A percentile compares a stretch with the other conserved stretches of the same genome.
phyloP scores from a whole-genome alignment of 2,329 filamentous ascomycete species.

The Salinomyces thailandicus region DNA sequence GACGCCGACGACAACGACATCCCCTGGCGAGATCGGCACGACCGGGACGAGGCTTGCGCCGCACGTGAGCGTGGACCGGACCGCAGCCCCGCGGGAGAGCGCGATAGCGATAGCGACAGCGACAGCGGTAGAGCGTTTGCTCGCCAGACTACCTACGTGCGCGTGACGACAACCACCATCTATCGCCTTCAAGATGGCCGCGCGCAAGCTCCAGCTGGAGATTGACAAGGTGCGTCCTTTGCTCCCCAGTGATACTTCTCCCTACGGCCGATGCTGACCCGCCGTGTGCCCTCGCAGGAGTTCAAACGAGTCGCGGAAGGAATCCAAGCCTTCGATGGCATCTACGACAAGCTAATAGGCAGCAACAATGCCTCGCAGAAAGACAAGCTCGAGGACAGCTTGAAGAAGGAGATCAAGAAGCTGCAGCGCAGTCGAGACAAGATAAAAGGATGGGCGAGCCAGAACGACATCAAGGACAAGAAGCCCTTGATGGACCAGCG shows the following conservation, averaged over 20 bases:
- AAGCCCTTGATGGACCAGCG: slow-evolving; percentile 85
- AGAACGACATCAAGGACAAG: slow-evolving; percentile 99
- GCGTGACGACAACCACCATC: too few relatives aligned
- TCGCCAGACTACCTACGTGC: too few relatives aligned
- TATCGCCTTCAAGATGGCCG: slow-evolving; percentile 64
- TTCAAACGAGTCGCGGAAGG: slow-evolving; percentile 98
- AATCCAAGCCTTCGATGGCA: slow-evolving; percentile 80
- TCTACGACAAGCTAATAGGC: slow-evolving; percentile 97
- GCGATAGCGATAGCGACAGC: too few relatives aligned
- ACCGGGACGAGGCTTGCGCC: too few relatives aligned
- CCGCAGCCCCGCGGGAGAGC: too few relatives aligned
- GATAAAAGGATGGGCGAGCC: slow-evolving; percentile 98
- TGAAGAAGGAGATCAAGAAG: slow-evolving; percentile 99
- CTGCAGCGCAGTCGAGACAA: slow-evolving; percentile 92
- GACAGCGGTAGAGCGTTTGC: too few relatives aligned
- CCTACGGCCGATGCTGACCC: slow-evolving; percentile 13
- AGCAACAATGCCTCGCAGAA: slow-evolving; percentile 91
- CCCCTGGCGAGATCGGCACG: too few relatives aligned
- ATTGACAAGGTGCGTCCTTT: slow-evolving; percentile 58
- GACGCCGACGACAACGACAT: too few relatives aligned
- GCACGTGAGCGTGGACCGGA: too few relatives aligned
- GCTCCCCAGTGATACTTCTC: neutral
- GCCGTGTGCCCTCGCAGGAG: slow-evolving; percentile 16
- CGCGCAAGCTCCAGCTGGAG: slow-evolving; percentile 92
- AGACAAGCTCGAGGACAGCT: slow-evolving; percentile 93